Evolutionary conservation across 2,329 filamentous ascomycete species (phyloP), one percentile per base, ranked within the genome.

Genomic region (Calycina marina): DNA sequence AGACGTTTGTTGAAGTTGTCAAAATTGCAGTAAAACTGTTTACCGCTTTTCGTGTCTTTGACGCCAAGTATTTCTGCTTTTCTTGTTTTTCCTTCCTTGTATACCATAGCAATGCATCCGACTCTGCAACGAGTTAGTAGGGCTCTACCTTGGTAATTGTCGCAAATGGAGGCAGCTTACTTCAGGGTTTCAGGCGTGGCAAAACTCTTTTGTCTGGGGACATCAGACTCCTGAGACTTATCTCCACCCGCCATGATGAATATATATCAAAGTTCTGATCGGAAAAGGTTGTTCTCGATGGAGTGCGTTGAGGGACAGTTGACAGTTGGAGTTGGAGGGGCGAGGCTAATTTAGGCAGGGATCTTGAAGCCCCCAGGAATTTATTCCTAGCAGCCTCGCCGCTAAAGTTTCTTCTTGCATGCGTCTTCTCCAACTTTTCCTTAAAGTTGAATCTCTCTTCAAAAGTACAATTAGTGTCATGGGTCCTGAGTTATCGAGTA

Each of bases 31-130:
- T 51, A 51, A 28, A 49, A 51, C 26, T 51, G 48, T 24, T 83
- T 78, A 11, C 80, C 77, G 49, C 83, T 88, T 56, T 92, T 92
- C 14, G 82, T 80, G 38, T 86, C 82, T 51, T 82, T 78, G 46
- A 96, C 92, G 37, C 84, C 90, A n/a, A 98, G 63, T 41, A 98
- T 93, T 56, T 98, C 90, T 47, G 90, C 90, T 60, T 90, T 85
- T 47, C 90, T 77, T 40, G 80, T 69, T 50, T 86, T 76, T 39
- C 84, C 84, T 56, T 93, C 85, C 65, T 54, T 53, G 18, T 45
- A 36, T n/a, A 54, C 52, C 47, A 53, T 51, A 35, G 52, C 52
- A 18, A 53, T 39, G 38, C 52, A 54, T 40, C 52, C 52, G 38
- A 48, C 45, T 25, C 51, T 54, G 31, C 28, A 39, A 22, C n/a